phyloP scores from a whole-genome alignment of 305 asterid genomes.

The Rubia tinctorum region DNA sequence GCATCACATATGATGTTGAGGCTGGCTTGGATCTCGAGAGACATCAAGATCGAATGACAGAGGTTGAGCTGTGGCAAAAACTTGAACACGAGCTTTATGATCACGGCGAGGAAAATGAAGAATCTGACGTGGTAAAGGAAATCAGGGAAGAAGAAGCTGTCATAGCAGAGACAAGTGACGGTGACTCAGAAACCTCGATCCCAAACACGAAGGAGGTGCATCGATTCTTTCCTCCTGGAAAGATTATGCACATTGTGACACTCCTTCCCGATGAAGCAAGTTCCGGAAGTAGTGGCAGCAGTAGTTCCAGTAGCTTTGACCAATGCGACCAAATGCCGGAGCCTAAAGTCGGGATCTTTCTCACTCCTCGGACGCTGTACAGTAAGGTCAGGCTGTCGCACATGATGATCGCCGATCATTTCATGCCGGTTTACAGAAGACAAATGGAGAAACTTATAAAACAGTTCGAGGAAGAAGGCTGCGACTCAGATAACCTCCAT shows the following conservation, averaged over 20 bases:
- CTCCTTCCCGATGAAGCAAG: slow-evolving; percentile 39
- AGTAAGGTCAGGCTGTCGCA: slow-evolving; percentile 85
- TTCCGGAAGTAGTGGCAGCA: slow-evolving; percentile 27
- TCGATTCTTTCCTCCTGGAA: slow-evolving; percentile 89
- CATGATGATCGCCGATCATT: slow-evolving; percentile 91
- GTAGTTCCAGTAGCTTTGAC: slow-evolving; percentile 28
- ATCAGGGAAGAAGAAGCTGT: slow-evolving; percentile 85
- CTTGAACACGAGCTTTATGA: slow-evolving; percentile 84
- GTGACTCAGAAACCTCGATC: slow-evolving; percentile 38
- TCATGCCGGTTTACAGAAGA: slow-evolving; percentile 89
- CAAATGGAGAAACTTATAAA: slow-evolving; percentile 72
- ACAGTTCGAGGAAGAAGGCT: slow-evolving; percentile 44
- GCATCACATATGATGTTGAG: slow-evolving; percentile 29
- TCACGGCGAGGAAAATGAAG: slow-evolving; percentile 34
- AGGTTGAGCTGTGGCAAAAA: slow-evolving; percentile 92
- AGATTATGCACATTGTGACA: slow-evolving; percentile 81
- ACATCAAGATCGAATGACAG: slow-evolving; percentile 72
- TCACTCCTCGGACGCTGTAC: slow-evolving; percentile 69
- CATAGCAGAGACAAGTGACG: slow-evolving; percentile 57
- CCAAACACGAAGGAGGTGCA: slow-evolving; percentile 79
- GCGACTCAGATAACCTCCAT: not conserved
- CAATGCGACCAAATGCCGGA: slow-evolving; percentile 26
- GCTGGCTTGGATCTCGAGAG: slow-evolving; percentile 41
- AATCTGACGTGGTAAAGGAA: slow-evolving; percentile 53
- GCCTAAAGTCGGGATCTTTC: slow-evolving; percentile 58